A percentile compares a stretch with the other conserved stretches of the same genome.
These are phyloP conservation scores for Xylaria sp. DNA, from an alignment of 2,329 filamentous ascomycete genomes.

Conservation along the genomic window DNA sequence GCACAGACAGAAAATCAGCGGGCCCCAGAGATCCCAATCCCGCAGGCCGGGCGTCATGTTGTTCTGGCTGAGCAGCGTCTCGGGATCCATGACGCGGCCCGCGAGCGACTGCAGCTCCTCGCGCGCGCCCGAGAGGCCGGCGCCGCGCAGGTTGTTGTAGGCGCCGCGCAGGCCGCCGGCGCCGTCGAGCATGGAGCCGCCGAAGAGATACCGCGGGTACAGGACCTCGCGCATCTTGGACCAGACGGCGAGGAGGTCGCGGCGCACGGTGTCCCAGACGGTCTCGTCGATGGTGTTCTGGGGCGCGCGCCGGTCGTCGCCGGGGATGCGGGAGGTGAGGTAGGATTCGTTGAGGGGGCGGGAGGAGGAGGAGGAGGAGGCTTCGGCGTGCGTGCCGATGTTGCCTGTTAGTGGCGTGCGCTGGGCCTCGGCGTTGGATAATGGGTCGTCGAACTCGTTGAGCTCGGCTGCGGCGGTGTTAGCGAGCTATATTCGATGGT, in stretches of 20 bases:
- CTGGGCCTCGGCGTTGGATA: conserved; percentile 59
- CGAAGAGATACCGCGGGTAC: conserved; percentile 88
- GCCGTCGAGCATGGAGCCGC: conserved; percentile 57
- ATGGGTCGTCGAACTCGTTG: conserved; percentile 87
- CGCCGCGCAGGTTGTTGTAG: conserved; percentile 56
- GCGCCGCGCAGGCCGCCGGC: conserved; percentile 50
- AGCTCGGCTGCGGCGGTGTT: conserved; percentile 59
- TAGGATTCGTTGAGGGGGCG: conserved; percentile 67
- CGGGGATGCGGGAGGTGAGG: conserved; percentile 81
- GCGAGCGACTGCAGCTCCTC: conserved; percentile 59
- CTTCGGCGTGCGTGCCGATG: conserved; percentile 50
- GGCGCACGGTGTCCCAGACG: conserved; percentile 93
- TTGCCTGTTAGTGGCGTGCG: conserved; percentile 78
- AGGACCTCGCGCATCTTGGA: conserved; percentile 97
- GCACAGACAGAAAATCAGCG: conserved; percentile 86
- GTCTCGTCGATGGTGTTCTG: conserved; percentile 94
- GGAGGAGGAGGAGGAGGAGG: conserved; percentile 50
- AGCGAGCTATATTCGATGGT: neutral
- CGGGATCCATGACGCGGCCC: conserved; percentile 58
- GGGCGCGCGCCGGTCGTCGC: conserved; percentile 84
- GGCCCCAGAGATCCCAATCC: conserved; percentile 98
- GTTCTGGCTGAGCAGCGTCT: conserved; percentile 53
- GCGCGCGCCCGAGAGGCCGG: conserved; percentile 53
- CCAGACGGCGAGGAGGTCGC: conserved; percentile 90
- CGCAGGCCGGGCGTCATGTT: conserved; percentile 84